These are phyloP conservation scores for Colletotrichum costaricense DNA, from an alignment of 2,329 filamentous ascomycete genomes.

Conservation along the genomic window DNA sequence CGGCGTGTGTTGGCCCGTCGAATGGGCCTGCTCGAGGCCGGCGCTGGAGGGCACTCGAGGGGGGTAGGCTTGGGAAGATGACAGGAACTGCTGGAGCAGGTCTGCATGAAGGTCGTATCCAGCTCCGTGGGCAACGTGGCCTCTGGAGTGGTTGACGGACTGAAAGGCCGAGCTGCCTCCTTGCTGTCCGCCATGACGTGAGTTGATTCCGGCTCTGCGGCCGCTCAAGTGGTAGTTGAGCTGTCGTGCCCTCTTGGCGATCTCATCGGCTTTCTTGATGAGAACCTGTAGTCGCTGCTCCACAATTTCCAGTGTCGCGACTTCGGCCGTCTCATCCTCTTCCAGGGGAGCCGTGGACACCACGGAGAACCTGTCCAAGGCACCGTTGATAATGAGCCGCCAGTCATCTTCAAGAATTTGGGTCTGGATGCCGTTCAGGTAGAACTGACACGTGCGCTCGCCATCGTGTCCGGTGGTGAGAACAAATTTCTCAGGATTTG, in stretches of 20 bases:
- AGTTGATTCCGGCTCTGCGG: conserved; percentile 77
- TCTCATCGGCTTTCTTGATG: conserved; percentile 84
- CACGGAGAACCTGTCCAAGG: conserved; percentile 77
- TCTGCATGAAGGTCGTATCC: conserved; percentile 64
- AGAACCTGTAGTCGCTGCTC: conserved; percentile 82
- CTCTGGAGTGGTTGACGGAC: conserved; percentile 44
- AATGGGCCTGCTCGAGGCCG: conserved; percentile 37
- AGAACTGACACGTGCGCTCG: conserved; percentile 81
- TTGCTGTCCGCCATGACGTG: conserved; percentile 62
- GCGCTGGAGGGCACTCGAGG: conserved; percentile 29
- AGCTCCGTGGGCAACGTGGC: conserved; percentile 41
- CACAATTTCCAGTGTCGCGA: conserved; percentile 85
- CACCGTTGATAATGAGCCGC: conserved; percentile 84
- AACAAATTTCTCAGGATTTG: conserved; percentile 82
- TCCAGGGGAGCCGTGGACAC: conserved; percentile 84
- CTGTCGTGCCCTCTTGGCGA: conserved; percentile 71
- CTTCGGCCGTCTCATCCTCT: conserved; percentile 87
- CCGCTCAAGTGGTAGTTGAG: conserved; percentile 84
- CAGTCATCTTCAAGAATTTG: conserved; percentile 92
- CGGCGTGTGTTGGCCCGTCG: conserved; percentile 40
- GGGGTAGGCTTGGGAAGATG: conserved; percentile 39
- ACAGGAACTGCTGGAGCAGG: conserved; percentile 65
- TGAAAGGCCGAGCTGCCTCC: conserved; percentile 52
- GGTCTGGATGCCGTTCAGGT: conserved; percentile 82
- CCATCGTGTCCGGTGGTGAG: conserved; percentile 77